phyloP scores from a whole-genome alignment of 2,329 filamentous ascomycete species.

The Juglanconis juglandina region DNA sequence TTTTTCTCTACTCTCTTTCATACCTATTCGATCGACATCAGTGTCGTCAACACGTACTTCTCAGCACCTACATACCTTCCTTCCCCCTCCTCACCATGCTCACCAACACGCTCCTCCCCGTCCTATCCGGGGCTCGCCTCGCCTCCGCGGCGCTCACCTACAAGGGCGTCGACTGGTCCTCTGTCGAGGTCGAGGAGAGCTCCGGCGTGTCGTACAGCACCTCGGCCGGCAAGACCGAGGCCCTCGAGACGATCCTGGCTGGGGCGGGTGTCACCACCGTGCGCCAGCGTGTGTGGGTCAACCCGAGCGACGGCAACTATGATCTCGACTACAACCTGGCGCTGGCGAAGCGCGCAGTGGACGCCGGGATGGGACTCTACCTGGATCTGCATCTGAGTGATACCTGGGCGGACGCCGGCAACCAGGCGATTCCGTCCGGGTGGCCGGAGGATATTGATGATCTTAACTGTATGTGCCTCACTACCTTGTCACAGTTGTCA shows the following conservation, averaged over 20 bases:
- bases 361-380: conserved; percentile 58
- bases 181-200: conserved; percentile 59
- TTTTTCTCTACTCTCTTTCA: neutral
- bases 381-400: conserved; percentile 66
- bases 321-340: conserved; percentile 67
- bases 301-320: conserved; percentile 61
- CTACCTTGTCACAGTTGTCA: neutral
- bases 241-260: conserved; percentile 62
- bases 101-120: conserved; percentile 5
- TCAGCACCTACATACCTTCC: neutral
- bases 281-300: conserved; percentile 70
- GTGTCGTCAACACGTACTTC: neutral
- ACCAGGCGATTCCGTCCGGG: conserved; percentile 60
- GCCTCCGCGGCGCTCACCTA: conserved; percentile 17
- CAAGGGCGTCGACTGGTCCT: conserved; percentile 41
- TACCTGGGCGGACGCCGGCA: conserved; percentile 66
- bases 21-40: neutral
- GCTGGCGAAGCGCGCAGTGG: conserved; percentile 62
- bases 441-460: conserved; percentile 60
- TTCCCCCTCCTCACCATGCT: conserved; percentile 2
- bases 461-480: conserved; percentile 46
- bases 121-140: conserved; percentile 1
- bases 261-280: conserved; percentile 65
- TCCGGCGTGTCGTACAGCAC: conserved; percentile 60
- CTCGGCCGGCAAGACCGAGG: conserved; percentile 45